Base-by-base conservation (phyloP, 352 stramenopile species). In the Phytophthora rubi region DNA sequence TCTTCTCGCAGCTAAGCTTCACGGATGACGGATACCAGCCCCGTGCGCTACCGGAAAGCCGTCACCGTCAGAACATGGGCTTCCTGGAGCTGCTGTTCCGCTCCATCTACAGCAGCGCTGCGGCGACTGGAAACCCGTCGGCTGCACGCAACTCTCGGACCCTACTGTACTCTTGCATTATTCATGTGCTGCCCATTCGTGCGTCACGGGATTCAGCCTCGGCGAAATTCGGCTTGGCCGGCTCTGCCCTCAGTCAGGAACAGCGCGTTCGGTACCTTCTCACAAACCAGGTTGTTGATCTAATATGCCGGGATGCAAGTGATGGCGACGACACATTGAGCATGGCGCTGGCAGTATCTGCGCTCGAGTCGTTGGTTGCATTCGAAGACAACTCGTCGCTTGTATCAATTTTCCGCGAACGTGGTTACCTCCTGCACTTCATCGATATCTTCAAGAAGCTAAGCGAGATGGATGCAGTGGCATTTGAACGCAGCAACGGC, bases 381-480 rank as follows among this genome's bases (percentile, higher is more conserved):
- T 82, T 89, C 32, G 80, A 90, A 39, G 73, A 75, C 16, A 62
- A 77, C 6, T 75, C 79, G n/a, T 72, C 76, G 33, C 68, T 91
- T 42, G 70, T 89, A 51, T 79, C 84, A 54, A 70, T 80, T 21
- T 84, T 92, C 61, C 83, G 87, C 53, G 87, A 94, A 57, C 85
- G 84, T 59, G 87, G 87, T 5, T 92, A 91, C 62, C 77, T 96
- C 33, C 65, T 93, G 48, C 88, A 94, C 66, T 92, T 96, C 23
- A 83, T 94, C 61, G 83, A 86, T 6, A 77, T 96, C 10, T 92
- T 94, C 71, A 79, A 82, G 45, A 83, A 91, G 26, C 62, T 94
- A 7, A 87, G 82, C 56, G 83, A 94, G 62, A 84, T 92, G 64
- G 86, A 94, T 32, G 81, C 82, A 53, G 57, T 52, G 1, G 72